Conservation (phyloP, 306 rosid genomes). For the Fagus crenata region DNA sequence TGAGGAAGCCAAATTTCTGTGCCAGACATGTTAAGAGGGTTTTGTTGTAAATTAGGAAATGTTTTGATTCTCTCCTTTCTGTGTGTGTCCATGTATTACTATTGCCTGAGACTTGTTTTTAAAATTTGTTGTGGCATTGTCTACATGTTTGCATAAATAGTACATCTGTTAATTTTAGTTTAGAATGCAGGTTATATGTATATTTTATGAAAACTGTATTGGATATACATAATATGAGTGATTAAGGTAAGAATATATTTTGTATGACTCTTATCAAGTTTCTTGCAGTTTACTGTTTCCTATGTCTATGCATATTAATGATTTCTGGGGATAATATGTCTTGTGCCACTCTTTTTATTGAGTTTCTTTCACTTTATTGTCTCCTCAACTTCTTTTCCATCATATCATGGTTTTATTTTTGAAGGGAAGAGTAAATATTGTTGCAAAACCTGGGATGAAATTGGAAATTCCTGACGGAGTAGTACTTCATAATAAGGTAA, state of each 20-base stretch:
- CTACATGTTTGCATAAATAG: not conserved
- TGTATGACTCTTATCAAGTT: too few relatives aligned
- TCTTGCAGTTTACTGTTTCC: too few relatives aligned
- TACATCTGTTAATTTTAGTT: not conserved
- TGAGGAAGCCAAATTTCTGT: not conserved
- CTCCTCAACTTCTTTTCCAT: slow-evolving; percentile 19
- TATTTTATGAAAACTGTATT: not conserved
- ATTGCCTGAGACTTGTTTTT: not conserved
- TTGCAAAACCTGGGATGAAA: slow-evolving; percentile 59
- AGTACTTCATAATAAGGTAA: slow-evolving; percentile 63
- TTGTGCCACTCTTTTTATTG: not conserved
- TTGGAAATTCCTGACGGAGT: slow-evolving; percentile 71
- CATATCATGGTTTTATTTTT: slow-evolving; percentile 24
- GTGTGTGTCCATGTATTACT: not conserved
- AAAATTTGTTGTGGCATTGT: not conserved
- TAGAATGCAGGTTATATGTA: not conserved
- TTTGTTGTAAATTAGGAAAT: not conserved
- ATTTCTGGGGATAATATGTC: not conserved
- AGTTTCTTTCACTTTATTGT: not conserved
- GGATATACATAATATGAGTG: too few relatives aligned
- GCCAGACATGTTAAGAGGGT: not conserved
- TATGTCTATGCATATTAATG: too few relatives aligned
- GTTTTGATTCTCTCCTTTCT: not conserved
- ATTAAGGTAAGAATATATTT: too few relatives aligned
- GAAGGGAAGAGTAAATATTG: slow-evolving; percentile 63